Conservation (phyloP, 192 early-diverging fungal species). For the Gigaspora rosea region DNA sequence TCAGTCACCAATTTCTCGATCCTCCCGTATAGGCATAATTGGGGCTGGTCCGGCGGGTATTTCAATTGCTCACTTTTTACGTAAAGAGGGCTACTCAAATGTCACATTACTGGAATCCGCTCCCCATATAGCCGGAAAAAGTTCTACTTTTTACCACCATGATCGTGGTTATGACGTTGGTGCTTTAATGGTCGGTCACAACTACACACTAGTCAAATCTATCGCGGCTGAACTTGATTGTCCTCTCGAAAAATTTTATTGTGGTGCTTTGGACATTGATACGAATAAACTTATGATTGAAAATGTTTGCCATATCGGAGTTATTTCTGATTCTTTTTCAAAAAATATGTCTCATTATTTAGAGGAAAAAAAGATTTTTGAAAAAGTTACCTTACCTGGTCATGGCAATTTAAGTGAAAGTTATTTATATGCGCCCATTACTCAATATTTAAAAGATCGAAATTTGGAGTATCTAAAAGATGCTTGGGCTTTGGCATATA, state of each 20-base stretch:
- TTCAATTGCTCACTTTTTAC: constrained; percentile 8
- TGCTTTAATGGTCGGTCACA: constrained; percentile 22
- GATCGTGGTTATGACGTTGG: constrained; percentile 7
- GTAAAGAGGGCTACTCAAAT: constrained; percentile 21
- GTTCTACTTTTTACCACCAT: background rate
- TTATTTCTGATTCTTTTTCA: background rate
- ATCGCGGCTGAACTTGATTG: constrained; percentile 6
- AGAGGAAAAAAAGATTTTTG: background rate
- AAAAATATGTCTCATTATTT: constrained; percentile 14
- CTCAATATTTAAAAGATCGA: constrained; percentile 13
- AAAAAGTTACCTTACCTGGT: background rate
- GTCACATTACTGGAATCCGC: constrained; percentile 14
- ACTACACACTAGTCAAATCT: background rate
- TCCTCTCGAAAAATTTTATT: constrained; percentile 17
- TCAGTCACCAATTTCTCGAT: background rate
- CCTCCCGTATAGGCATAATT: constrained; percentile 12
- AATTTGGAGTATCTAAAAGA: constrained; percentile 14
- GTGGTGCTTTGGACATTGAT: constrained; percentile 17
- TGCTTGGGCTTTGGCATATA: constrained; percentile 24
- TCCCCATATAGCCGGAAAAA: constrained; percentile 15
- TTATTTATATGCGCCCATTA: constrained; percentile 5
- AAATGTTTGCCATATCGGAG: background rate
- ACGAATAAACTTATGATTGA: background rate
- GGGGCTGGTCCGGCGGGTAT: constrained; percentile 25
- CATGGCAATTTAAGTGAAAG: constrained; percentile 10